phyloP scores from a whole-genome alignment of 495 filamentous ascomycete species.

The Lepidopterella palustris region DNA sequence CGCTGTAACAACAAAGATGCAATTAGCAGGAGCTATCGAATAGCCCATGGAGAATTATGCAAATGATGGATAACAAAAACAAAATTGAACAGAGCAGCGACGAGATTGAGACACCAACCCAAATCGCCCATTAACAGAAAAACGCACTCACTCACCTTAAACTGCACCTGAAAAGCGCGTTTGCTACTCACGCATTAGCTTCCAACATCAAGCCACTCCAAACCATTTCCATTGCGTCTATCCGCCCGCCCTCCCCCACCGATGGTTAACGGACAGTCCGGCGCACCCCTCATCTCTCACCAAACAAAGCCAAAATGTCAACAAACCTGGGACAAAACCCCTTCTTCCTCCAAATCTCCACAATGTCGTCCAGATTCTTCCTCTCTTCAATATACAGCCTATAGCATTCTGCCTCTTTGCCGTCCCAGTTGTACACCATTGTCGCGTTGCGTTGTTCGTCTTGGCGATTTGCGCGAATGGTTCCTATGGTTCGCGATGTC shows the following conservation, averaged over 20 bases:
- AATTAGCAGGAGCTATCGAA: background rate
- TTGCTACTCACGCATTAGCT: conserved; percentile 45
- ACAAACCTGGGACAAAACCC: conserved; percentile 29
- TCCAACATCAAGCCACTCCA: no score
- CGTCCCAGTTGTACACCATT: conserved; percentile 75
- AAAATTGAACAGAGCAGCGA: background rate
- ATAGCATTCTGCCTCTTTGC: conserved; percentile 59
- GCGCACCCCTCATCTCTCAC: conserved; percentile 7
- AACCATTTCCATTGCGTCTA: no score
- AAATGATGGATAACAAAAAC: background rate
- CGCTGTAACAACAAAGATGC: conserved; percentile 32
- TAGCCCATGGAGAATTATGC: background rate
- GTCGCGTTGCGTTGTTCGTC: no score
- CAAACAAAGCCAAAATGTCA: background rate
- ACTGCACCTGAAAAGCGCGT: conserved; percentile 65
- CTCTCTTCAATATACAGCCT: conserved; percentile 68
- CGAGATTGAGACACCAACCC: no score
- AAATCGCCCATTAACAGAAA: no score
- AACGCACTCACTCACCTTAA: conserved; percentile 39
- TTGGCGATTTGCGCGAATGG: no score
- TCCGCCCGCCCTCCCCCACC: background rate
- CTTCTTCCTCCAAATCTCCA: conserved; percentile 16
- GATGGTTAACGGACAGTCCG: background rate
- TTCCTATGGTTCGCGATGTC: no score
- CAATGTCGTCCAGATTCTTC: conserved; percentile 50